Conservation (phyloP, 2,329 filamentous ascomycete species). For the Scleromitrula shiraiana region DNA sequence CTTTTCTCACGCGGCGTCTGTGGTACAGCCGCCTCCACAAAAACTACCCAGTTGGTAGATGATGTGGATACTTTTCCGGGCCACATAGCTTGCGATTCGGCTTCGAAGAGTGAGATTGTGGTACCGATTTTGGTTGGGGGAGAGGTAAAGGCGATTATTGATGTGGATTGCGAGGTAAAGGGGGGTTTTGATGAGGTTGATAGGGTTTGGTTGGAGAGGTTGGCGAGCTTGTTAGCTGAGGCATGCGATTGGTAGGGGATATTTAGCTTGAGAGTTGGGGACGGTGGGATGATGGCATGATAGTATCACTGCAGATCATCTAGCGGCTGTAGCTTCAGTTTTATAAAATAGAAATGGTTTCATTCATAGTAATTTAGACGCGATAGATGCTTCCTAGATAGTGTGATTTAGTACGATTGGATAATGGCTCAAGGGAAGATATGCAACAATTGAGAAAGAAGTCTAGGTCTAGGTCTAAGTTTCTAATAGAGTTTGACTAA, state of each 20-base stretch:
- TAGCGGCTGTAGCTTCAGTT: too few relatives aligned
- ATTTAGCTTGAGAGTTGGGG: too few relatives aligned
- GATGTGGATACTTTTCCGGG: slow-evolving; percentile 71
- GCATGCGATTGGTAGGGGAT: slow-evolving; percentile 62
- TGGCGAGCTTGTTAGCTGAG: slow-evolving; percentile 51
- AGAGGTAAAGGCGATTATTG: slow-evolving; percentile 65
- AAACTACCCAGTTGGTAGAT: slow-evolving; percentile 55
- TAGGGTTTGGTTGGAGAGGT: slow-evolving; percentile 53
- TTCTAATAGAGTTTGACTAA: too few relatives aligned
- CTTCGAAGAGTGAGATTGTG: slow-evolving; percentile 72
- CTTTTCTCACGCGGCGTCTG: slow-evolving; percentile 67
- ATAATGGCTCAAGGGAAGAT: too few relatives aligned
- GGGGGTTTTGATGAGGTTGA: slow-evolving; percentile 65
- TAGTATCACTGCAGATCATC: too few relatives aligned
- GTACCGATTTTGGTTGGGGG: slow-evolving; percentile 51
- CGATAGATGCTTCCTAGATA: too few relatives aligned
- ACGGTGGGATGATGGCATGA: too few relatives aligned
- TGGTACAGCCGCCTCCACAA: slow-evolving; percentile 55
- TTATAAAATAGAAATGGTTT: too few relatives aligned
- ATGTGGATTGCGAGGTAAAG: slow-evolving; percentile 64
- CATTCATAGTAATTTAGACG: too few relatives aligned
- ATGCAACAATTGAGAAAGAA: too few relatives aligned
- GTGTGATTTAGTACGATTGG: too few relatives aligned
- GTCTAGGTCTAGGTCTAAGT: too few relatives aligned
- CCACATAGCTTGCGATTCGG: slow-evolving; percentile 75